Conservation (phyloP, 176 grass and related monocot species). For the Oryza glaberrima region DNA sequence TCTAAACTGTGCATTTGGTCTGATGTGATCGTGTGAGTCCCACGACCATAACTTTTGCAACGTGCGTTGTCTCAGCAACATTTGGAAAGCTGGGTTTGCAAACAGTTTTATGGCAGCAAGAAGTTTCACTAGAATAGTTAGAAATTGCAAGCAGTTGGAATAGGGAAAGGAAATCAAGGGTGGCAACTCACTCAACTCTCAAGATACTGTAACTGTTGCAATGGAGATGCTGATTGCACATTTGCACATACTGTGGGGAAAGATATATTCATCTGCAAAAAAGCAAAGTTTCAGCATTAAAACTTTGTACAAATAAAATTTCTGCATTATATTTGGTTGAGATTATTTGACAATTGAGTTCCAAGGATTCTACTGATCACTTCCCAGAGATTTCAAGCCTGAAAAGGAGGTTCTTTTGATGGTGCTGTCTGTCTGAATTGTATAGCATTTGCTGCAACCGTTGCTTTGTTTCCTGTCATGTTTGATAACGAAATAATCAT, state of each 20-base stretch:
- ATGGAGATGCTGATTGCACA: not conserved
- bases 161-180: not conserved
- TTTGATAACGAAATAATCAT: not conserved
- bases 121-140: slow-evolving; percentile 32
- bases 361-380: not conserved
- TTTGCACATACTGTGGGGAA: not conserved
- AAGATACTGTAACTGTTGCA: slow-evolving; percentile 40
- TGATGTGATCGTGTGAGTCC: not conserved
- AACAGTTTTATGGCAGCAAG: not conserved
- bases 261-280: not conserved
- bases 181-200: not conserved
- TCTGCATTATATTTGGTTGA: not conserved
- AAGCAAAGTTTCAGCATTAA: not conserved
- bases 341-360: not conserved
- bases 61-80: not conserved
- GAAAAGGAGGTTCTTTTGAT: not conserved
- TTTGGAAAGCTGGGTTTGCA: not conserved
- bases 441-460: not conserved
- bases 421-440: not conserved
- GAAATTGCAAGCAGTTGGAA: not conserved
- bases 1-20: not conserved
- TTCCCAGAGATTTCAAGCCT: not conserved
- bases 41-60: not conserved
- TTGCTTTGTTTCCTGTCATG: not conserved
- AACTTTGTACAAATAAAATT: not conserved